Evolutionary conservation across 805 yeast species (phyloP).

Genomic region (Debaryomyces hansenii): DNA sequence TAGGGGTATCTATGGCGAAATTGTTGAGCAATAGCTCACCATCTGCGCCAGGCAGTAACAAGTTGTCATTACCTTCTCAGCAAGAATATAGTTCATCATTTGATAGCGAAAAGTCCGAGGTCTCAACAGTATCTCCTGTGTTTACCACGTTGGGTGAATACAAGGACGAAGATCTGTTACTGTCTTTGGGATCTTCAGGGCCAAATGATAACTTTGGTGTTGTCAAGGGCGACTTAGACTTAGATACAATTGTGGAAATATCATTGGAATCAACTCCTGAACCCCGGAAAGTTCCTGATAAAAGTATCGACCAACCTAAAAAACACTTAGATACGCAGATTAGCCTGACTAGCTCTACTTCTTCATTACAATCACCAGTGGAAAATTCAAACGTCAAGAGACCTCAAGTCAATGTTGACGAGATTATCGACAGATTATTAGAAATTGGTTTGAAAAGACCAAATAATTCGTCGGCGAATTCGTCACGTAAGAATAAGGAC

Average conservation of each 20-base stretch:
- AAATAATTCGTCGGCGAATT: conserved; percentile 23
- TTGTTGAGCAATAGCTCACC: conserved; percentile 19
- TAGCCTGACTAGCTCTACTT: conserved; percentile 8
- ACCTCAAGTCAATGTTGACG: conserved; percentile 54
- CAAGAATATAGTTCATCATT: conserved; percentile 36
- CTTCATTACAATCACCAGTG: conserved; percentile 15
- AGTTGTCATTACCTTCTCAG: background rate
- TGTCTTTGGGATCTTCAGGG: conserved; percentile 29
- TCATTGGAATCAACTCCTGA: conserved; percentile 28
- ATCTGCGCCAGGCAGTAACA: background rate
- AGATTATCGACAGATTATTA: conserved; percentile 60
- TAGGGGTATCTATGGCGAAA: conserved; percentile 48
- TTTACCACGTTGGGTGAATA: conserved; percentile 30
- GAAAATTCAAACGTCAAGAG: conserved; percentile 5
- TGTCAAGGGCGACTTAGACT: conserved; percentile 10
- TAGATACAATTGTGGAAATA: conserved; percentile 34
- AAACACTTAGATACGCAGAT: background rate
- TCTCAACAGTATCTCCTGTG: conserved; percentile 30
- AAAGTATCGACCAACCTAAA: background rate
- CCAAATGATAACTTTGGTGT: conserved; percentile 11
- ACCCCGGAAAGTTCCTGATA: conserved; percentile 7
- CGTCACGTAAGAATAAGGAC: conserved; percentile 31
- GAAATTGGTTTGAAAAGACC: conserved; percentile 41
- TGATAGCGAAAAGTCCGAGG: conserved; percentile 40
- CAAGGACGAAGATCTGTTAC: conserved; percentile 39